A percentile compares a stretch with the other conserved stretches of the same genome.
Conservation (phyloP, 306 rosid species). For the Castanopsis chinensis region DNA sequence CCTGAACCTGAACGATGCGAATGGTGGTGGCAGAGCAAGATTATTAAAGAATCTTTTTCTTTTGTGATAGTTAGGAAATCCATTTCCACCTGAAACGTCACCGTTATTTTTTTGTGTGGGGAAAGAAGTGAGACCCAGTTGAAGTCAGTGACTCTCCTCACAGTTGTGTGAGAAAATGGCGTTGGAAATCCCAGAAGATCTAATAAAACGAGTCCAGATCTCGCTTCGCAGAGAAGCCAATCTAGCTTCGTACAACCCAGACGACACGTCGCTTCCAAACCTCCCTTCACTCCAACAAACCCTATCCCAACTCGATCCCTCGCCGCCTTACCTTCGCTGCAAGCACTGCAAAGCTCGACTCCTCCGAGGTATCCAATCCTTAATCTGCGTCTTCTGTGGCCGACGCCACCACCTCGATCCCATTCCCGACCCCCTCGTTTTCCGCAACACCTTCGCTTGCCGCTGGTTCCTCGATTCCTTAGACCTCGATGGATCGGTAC, state of each 20-base stretch:
- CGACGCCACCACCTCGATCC: constrained; percentile 47
- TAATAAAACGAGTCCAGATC: constrained; percentile 59
- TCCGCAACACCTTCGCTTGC: constrained; percentile 59
- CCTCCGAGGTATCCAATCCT: constrained; percentile 61
- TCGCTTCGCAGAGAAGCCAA: constrained; percentile 61
- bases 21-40: too few species aligned
- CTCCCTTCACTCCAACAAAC: constrained; percentile 63
- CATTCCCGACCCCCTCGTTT: constrained; percentile 76
- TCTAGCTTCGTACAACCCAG: constrained; percentile 68
- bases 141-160: too few species aligned
- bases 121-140: too few species aligned
- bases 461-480: constrained; percentile 77
- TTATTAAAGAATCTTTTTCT: too few species aligned
- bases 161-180: constrained; percentile 29
- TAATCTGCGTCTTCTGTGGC: constrained; percentile 76
- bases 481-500: constrained; percentile 80
- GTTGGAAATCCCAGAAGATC: constrained; percentile 68
- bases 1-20: too few species aligned
- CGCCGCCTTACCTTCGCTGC: constrained; percentile 79
- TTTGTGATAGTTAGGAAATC: too few species aligned
- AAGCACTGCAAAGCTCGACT: constrained; percentile 71
- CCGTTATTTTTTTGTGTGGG: too few species aligned
- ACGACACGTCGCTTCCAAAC: constrained; percentile 46
- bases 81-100: too few species aligned
- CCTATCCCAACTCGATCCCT: constrained; percentile 66